Base-by-base conservation (phyloP, 345 rosid species). In the Gossypium rotundifolium region DNA sequence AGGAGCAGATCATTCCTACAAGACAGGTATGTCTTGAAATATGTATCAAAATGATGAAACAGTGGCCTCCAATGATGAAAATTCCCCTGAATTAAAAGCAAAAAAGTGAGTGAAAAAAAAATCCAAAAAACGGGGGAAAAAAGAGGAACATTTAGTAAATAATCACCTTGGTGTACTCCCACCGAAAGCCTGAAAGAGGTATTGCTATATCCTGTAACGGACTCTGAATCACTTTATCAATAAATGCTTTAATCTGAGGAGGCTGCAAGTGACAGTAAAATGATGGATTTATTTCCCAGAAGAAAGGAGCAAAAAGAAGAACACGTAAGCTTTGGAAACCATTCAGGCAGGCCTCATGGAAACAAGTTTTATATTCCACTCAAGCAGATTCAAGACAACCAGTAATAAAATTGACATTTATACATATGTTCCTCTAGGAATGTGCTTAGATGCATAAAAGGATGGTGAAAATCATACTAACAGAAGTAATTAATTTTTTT, bases 11-110 rank as follows among this genome's bases (percentile, higher is more conserved):
- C 98, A 78, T 87, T 94, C 83, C 98, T 91, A 82, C 84, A 77
- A 59, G 89, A 85, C 83, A 94, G 57, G 81, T 84, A 91, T 7
- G 92, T 85, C 91, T 89, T 92, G 87, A 94, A 89, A 80, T 94
- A 94, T 73, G 88, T 85, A 74, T 92, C 98, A 76, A 94, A 94
- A 83, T 92, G 97, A 72, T 89, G 87, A 88, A 94, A 92, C 79
- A 94, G 70, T 2, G 93, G 97, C 83, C 95, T 89, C 98, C 98
- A 94, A 83, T 94, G 97, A 87, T 92, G 95, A 80, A 92, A 92
- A 81, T 88, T 94, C 16, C 98, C 98, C 98, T 94, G 89, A 40
- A 79, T 61, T 64, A 45, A 81, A 82, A 74, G 23, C 55, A 70
- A 55, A n/a, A 9, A 20, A 55, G 70, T 83, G 78, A 84, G 86